Conservation (phyloP, 2,329 filamentous ascomycete genomes). For the Aspergillus candidus region DNA sequence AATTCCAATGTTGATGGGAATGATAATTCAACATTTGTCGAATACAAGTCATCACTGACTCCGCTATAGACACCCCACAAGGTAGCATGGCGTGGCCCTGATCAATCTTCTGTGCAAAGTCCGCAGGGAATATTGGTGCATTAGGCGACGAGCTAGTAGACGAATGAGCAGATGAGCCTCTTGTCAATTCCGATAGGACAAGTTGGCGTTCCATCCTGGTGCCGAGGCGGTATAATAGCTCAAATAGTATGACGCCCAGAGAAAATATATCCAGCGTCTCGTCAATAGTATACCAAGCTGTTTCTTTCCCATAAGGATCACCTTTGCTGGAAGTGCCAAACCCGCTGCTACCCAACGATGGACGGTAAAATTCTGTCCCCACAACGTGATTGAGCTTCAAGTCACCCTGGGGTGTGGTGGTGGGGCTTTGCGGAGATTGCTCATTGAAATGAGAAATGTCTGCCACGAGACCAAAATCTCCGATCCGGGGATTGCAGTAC, state of each 20-base stretch:
- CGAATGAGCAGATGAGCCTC: conserved; percentile 12
- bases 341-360: conserved; percentile 28
- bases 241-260: conserved; percentile 57
- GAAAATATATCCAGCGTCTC: conserved; percentile 57
- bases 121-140: conserved; percentile 28
- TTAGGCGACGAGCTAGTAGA: not conserved
- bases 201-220: conserved; percentile 45
- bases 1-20: conserved; percentile 33
- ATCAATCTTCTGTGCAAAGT: conserved; percentile 35
- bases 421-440: conserved; percentile 13
- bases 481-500: conserved; percentile 56
- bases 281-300: conserved; percentile 29
- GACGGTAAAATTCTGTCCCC: conserved; percentile 59
- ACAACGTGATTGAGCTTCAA: conserved; percentile 41
- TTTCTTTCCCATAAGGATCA: conserved; percentile 8
- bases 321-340: conserved; percentile 2
- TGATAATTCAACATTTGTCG: conserved; percentile 37
- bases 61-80: conserved; percentile 24
- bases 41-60: conserved; percentile 34
- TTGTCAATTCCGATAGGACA: conserved; percentile 37
- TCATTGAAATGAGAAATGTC: conserved; percentile 43
- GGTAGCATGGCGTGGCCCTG: conserved; percentile 21
- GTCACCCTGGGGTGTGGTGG: conserved; percentile 16
- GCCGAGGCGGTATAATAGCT: conserved; percentile 52
- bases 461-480: conserved; percentile 62